A percentile compares a stretch with the other conserved stretches of the same genome.
Evolutionary conservation across 2,329 filamentous ascomycete species (phyloP).

Genomic region (Talaromyces amestolkiae): DNA sequence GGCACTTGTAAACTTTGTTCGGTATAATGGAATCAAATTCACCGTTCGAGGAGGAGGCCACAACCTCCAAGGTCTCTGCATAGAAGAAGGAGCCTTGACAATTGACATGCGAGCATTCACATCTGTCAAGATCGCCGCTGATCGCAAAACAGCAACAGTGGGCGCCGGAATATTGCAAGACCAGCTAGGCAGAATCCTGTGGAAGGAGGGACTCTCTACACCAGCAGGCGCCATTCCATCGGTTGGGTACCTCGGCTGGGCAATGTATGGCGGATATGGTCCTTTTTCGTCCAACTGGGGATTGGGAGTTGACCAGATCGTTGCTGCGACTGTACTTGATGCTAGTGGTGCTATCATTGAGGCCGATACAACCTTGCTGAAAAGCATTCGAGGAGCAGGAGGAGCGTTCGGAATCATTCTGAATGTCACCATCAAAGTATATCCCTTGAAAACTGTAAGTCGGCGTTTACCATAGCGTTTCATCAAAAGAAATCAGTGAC

Average conservation of each 20-base stretch:
- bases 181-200: constrained; percentile 29
- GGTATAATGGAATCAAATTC: constrained; percentile 24
- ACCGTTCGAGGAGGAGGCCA: constrained; percentile 37
- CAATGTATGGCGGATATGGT: constrained; percentile 40
- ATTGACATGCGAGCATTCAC: constrained; percentile 42
- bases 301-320: constrained; percentile 41
- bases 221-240: constrained; percentile 23
- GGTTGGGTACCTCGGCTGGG: constrained; percentile 42
- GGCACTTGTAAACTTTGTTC: constrained; percentile 23
- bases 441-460: constrained; percentile 23
- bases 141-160: constrained; percentile 31
- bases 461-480: background rate
- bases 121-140: constrained; percentile 28
- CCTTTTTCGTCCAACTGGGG: constrained; percentile 32
- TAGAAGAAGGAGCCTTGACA: constrained; percentile 31
- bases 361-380: constrained; percentile 38
- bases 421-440: constrained; percentile 43
- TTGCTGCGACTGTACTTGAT: constrained; percentile 42
- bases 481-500: constrained; percentile 21
- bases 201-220: constrained; percentile 31
- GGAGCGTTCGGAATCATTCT: constrained; percentile 43
- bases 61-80: constrained; percentile 35
- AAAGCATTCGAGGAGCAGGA: constrained; percentile 42
- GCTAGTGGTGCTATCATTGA: constrained; percentile 37
- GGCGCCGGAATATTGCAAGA: constrained; percentile 38